A percentile compares a stretch with the other conserved stretches of the same genome.
Evolutionary conservation across 1,139 yeast species (phyloP).

Genomic region (Petasospora fabianii): DNA sequence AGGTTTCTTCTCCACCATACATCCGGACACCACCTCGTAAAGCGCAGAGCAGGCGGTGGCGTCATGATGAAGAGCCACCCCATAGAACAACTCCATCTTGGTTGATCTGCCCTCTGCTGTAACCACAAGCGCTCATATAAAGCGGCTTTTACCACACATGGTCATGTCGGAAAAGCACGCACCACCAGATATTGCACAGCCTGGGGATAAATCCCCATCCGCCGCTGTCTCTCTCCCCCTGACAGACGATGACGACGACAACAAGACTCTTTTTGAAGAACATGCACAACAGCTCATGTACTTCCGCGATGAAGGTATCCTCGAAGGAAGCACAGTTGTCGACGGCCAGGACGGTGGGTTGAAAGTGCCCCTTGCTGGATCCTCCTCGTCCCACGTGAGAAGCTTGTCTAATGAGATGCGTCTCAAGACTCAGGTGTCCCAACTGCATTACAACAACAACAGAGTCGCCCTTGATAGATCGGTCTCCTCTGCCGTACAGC

Average conservation of each 20-base stretch:
- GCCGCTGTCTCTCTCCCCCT: too few relatives aligned
- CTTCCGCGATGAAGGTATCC: constrained; percentile 23
- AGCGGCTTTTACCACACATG: too few relatives aligned
- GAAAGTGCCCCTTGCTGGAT: constrained; percentile 8
- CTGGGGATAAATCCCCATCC: too few relatives aligned
- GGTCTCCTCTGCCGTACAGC: constrained; percentile 51
- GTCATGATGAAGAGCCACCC: too few relatives aligned
- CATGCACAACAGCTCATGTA: constrained; percentile 20
- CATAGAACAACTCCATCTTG: too few relatives aligned
- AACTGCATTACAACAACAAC: constrained; percentile 66
- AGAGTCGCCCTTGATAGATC: constrained; percentile 59
- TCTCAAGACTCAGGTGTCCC: constrained; percentile 50
- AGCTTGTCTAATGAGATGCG: constrained; percentile 23
- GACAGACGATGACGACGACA: constrained; percentile 9
- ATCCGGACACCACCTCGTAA: not conserved
- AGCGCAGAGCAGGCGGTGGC: too few relatives aligned
- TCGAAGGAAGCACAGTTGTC: constrained; percentile 26
- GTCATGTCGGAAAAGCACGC: too few relatives aligned
- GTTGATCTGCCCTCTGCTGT: too few relatives aligned
- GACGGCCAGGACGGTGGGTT: constrained; percentile 20
- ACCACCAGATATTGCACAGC: too few relatives aligned
- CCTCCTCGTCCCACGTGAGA: constrained; percentile 13
- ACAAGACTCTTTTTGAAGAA: constrained; percentile 18
- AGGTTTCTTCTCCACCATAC: not conserved
- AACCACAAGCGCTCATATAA: too few relatives aligned